These are phyloP conservation scores for Bruguiera hainesii DNA, from an alignment of 441 rosid species.

Conservation along the genomic window DNA sequence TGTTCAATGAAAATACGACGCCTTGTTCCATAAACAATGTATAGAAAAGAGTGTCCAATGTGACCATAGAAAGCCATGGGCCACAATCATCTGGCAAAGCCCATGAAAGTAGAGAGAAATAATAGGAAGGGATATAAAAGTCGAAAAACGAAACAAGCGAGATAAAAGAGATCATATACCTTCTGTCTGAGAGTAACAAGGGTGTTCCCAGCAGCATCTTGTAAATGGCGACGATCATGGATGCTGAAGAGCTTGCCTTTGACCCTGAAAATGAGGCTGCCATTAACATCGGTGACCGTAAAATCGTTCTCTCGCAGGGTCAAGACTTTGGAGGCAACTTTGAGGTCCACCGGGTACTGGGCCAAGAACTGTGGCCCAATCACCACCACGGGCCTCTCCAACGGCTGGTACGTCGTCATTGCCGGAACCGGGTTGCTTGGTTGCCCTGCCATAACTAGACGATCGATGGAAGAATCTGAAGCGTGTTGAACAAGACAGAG, in stretches of 20 bases:
- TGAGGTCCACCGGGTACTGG: slow-evolving; percentile 25
- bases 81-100: no score
- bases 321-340: slow-evolving; percentile 13
- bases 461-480: neutral
- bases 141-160: no score
- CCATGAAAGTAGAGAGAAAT: no score
- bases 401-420: neutral
- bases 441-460: slow-evolving; percentile 7
- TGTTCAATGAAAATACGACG: no score
- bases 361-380: slow-evolving; percentile 17
- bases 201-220: slow-evolving; percentile 11
- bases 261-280: slow-evolving; percentile 27
- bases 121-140: no score
- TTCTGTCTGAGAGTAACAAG: slow-evolving; percentile 14
- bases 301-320: slow-evolving; percentile 23
- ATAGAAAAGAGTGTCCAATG: no score
- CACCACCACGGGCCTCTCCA: slow-evolving; percentile 22
- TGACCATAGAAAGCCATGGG: no score
- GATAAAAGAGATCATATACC: neutral
- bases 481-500: neutral
- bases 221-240: slow-evolving; percentile 26
- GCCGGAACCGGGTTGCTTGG: slow-evolving; percentile 19
- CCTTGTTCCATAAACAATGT: no score
- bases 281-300: slow-evolving; percentile 20
- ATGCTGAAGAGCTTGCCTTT: slow-evolving; percentile 24